phyloP scores from a whole-genome alignment of 78 protist genomes.

The Tieghemostelium lacteum region DNA sequence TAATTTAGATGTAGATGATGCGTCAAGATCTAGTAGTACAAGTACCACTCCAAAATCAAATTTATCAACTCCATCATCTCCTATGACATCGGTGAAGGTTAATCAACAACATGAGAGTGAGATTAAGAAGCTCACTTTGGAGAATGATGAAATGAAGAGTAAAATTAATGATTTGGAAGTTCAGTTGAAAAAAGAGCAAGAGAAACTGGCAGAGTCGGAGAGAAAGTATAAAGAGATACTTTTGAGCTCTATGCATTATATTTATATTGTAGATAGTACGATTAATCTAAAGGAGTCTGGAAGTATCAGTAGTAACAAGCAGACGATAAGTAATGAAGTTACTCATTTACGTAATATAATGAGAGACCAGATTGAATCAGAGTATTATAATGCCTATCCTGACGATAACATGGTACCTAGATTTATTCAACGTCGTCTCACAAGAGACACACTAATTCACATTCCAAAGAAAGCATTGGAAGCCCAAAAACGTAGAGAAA shows the following conservation, averaged over 20 bases:
- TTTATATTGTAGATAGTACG: slow-evolving; percentile 50
- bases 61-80: neutral
- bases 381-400: slow-evolving; percentile 42
- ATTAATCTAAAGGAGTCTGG: slow-evolving; percentile 10
- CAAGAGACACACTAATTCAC: slow-evolving; percentile 40
- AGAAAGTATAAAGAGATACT: slow-evolving; percentile 58
- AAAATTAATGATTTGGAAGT: slow-evolving; percentile 43
- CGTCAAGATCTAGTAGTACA: slow-evolving; percentile 17
- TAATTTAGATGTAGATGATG: neutral
- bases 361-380: slow-evolving; percentile 73
- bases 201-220: slow-evolving; percentile 17
- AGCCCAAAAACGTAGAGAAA: slow-evolving; percentile 61
- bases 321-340: slow-evolving; percentile 26
- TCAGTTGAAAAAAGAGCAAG: slow-evolving; percentile 4
- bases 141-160: neutral
- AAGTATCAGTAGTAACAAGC: slow-evolving; percentile 17
- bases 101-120: neutral
- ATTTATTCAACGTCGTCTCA: slow-evolving; percentile 50
- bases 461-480: slow-evolving; percentile 65
- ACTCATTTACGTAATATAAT: slow-evolving; percentile 40
- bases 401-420: slow-evolving; percentile 60
- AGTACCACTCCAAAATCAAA: slow-evolving; percentile 7
- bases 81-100: neutral
- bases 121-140: neutral
- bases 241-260: slow-evolving; percentile 69